Percentiles rank a stretch among this genome's conserved stretches.
Evolutionary conservation across 2,329 filamentous ascomycete species (phyloP).

Genomic region (Sclerotinia sclerotiorum): DNA sequence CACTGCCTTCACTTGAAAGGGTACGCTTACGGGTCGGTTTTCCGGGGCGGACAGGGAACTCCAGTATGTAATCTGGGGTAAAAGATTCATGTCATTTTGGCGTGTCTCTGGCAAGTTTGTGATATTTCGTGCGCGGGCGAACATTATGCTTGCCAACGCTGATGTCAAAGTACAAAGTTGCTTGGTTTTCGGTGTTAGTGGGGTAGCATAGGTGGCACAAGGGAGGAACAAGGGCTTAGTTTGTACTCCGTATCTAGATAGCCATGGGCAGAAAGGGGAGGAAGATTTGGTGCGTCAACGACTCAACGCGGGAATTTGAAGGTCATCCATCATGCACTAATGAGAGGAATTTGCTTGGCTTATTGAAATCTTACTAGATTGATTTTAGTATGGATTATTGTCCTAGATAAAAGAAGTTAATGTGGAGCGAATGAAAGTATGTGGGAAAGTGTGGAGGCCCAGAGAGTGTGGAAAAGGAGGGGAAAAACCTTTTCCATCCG

Average conservation of each 20-base stretch:
- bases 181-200: neutral
- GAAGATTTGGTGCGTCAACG: neutral
- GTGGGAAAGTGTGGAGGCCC: neutral
- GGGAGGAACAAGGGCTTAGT: neutral
- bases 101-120: neutral
- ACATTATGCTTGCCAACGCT: neutral
- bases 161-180: neutral
- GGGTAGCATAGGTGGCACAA: neutral
- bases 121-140: neutral
- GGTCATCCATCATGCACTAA: neutral
- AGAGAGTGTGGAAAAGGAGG: conserved; percentile 2
- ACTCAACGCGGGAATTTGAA: neutral
- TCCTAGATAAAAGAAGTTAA: neutral
- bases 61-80: conserved; percentile 15
- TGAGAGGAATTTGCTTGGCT: neutral
- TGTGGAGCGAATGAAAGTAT: neutral
- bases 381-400: neutral
- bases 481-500: conserved; percentile 12
- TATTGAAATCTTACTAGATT: neutral
- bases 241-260: neutral
- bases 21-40: conserved; percentile 1
- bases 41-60: neutral
- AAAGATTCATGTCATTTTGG: neutral
- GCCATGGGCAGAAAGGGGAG: neutral
- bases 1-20: neutral